A percentile compares a stretch with the other conserved stretches of the same genome.
Evolutionary conservation across 495 filamentous ascomycete species (phyloP).

Genomic region (Hypoxylon rickii): DNA sequence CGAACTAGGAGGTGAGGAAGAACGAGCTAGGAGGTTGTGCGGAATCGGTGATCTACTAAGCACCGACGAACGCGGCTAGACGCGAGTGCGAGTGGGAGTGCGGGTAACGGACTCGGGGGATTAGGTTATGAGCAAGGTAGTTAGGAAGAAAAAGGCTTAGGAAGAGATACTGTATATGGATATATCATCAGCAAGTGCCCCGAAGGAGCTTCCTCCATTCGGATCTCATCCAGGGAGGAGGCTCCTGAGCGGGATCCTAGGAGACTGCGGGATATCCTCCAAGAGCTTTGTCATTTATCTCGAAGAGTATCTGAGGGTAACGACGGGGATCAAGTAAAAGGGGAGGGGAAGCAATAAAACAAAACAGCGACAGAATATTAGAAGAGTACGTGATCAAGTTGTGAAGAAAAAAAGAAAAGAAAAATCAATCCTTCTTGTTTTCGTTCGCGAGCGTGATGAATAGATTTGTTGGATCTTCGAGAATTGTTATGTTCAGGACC

Average conservation of each 20-base stretch:
- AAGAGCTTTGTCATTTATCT: conserved; percentile 28
- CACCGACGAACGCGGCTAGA: no score
- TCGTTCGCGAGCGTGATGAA: background rate
- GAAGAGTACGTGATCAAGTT: no score
- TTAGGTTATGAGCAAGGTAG: background rate
- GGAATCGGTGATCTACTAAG: background rate
- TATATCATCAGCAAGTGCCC: conserved; percentile 26
- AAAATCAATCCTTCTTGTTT: conserved; percentile 9
- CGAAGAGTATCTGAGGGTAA: no score
- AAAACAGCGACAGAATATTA: no score
- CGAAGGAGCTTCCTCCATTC: conserved; percentile 33
- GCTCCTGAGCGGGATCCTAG: conserved; percentile 24
- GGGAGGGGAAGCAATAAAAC: no score
- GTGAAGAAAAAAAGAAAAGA: conserved; percentile 3
- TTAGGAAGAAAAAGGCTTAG: conserved; percentile 3
- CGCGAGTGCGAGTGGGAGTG: conserved; percentile 3
- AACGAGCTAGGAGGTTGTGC: background rate
- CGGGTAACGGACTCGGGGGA: no score
- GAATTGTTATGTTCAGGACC: conserved; percentile 19
- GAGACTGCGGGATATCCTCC: conserved; percentile 2
- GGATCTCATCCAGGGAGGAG: conserved; percentile 35
- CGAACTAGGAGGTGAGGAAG: background rate
- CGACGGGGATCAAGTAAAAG: no score
- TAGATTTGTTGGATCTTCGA: conserved; percentile 7
- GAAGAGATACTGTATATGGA: conserved; percentile 23